These are phyloP conservation scores for Puya raimondii DNA, from an alignment of 176 grass and related monocot species.

Conservation along the genomic window DNA sequence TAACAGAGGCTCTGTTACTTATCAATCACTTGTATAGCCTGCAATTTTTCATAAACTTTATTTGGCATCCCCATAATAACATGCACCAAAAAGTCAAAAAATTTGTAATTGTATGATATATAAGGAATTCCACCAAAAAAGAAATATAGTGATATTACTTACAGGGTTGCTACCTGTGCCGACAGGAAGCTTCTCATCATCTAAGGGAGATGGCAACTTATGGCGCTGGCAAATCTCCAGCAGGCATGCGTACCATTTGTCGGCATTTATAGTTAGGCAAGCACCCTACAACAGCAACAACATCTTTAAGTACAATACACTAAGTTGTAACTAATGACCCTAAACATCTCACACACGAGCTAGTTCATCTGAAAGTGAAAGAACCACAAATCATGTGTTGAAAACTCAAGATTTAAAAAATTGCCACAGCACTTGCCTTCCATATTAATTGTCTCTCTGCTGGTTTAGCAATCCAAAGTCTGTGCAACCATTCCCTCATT, in stretches of 20 bases:
- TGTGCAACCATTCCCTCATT: slow-evolving; percentile 85
- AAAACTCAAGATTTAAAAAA: background rate
- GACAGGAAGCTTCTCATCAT: slow-evolving; percentile 90
- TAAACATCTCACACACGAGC: background rate
- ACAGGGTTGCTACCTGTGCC: slow-evolving; percentile 99
- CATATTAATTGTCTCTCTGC: slow-evolving; percentile 71
- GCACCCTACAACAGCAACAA: slow-evolving; percentile 58
- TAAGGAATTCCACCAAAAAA: background rate
- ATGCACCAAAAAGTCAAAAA: background rate
- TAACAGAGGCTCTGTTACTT: too few relatives aligned
- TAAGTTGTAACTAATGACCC: background rate
- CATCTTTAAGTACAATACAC: background rate
- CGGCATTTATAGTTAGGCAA: slow-evolving; percentile 67
- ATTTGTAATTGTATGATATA: background rate
- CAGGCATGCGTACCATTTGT: slow-evolving; percentile 76
- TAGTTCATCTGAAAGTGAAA: background rate
- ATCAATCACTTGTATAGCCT: background rate
- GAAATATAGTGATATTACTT: slow-evolving; percentile 38
- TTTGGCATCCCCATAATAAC: background rate
- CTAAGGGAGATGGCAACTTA: slow-evolving; percentile 53
- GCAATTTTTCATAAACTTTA: background rate
- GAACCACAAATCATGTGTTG: background rate
- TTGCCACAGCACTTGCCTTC: slow-evolving; percentile 43
- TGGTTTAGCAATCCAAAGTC: slow-evolving; percentile 85
- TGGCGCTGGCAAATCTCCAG: slow-evolving; percentile 58